These are phyloP conservation scores for Ceratocystiopsis brevicomis DNA, from an alignment of 2,329 filamentous ascomycete genomes.

Conservation along the genomic window DNA sequence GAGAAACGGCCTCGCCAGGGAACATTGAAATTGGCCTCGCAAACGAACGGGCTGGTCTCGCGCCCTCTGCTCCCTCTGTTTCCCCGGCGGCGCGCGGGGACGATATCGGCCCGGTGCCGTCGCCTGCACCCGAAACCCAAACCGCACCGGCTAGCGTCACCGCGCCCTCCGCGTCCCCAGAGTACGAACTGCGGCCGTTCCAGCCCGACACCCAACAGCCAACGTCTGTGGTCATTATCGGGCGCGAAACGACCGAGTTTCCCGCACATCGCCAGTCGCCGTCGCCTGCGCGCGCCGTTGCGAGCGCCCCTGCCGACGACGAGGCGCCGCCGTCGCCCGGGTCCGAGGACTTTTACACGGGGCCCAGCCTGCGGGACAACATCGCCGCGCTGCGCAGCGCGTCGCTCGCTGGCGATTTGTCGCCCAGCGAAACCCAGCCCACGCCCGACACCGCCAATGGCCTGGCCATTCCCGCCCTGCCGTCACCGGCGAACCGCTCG, in stretches of 20 bases:
- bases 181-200: conserved; percentile 23
- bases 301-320: conserved; percentile 8
- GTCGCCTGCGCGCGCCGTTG: too few relatives aligned
- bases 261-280: too few relatives aligned
- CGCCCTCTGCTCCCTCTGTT: not conserved
- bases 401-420: conserved; percentile 15
- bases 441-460: conserved; percentile 23
- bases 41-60: too few relatives aligned
- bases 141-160: not conserved
- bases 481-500: conserved; percentile 24
- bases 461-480: conserved; percentile 27
- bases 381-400: conserved; percentile 17
- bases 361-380: conserved; percentile 16
- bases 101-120: too few relatives aligned
- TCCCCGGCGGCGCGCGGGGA: too few relatives aligned
- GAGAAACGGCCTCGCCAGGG: too few relatives aligned
- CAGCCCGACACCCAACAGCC: conserved; percentile 21
- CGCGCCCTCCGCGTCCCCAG: not conserved
- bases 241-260: conserved; percentile 21
- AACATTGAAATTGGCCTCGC: too few relatives aligned
- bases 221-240: conserved; percentile 31
- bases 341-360: conserved; percentile 16
- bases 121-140: too few relatives aligned
- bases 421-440: conserved; percentile 14
- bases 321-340: not conserved